phyloP scores from a whole-genome alignment of 1,139 yeast species.

The Wickerhamomyces sp. region DNA sequence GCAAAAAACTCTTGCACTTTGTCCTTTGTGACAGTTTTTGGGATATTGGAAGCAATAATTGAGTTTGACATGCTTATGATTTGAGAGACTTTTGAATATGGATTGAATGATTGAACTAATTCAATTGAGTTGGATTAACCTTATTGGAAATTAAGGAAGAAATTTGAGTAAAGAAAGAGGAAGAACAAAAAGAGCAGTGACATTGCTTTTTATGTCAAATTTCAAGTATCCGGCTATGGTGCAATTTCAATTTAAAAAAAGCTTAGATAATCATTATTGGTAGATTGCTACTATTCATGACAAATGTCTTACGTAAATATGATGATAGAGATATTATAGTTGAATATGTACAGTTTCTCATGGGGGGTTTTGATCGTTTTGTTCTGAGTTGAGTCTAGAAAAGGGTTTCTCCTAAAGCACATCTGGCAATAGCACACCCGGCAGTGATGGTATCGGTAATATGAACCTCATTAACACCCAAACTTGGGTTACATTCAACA shows the following conservation, averaged over 20 bases:
- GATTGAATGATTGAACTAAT: too few species aligned
- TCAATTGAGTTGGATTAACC: too few species aligned
- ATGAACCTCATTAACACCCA: conserved; percentile 76
- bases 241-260: neutral
- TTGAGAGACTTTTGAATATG: too few species aligned
- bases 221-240: too few species aligned
- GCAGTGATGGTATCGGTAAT: conserved; percentile 82
- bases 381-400: conserved; percentile 43
- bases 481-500: conserved; percentile 88
- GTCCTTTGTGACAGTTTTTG: conserved; percentile 45
- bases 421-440: conserved; percentile 87
- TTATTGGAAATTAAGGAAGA: neutral
- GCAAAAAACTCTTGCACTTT: conserved; percentile 67
- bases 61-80: conserved; percentile 3
- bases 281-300: neutral
- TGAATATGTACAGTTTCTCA: too few species aligned
- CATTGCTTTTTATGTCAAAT: neutral
- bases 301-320: neutral
- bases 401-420: conserved; percentile 91
- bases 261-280: neutral
- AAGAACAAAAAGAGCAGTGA: neutral
- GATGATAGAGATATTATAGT: too few species aligned
- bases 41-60: conserved; percentile 56
- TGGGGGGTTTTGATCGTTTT: too few species aligned
- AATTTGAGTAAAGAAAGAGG: neutral